phyloP scores from a whole-genome alignment of 345 rosid species.

The Geranium rotundifolium region DNA sequence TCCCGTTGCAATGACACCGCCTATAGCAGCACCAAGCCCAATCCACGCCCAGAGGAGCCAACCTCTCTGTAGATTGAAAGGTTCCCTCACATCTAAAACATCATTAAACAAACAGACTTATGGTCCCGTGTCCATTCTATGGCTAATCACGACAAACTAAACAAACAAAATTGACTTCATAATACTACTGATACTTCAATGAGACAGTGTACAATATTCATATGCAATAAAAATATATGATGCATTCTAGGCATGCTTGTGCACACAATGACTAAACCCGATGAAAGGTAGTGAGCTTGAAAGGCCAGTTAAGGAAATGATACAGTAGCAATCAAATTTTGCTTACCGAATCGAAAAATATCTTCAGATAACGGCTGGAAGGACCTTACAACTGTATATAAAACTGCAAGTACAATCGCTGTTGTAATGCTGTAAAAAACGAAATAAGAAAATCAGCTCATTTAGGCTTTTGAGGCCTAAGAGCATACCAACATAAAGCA shows the following conservation, averaged over 20 bases:
- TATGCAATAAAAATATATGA: too few species aligned
- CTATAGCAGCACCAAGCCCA: constrained; percentile 44
- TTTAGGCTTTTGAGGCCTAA: not conserved
- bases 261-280: too few species aligned
- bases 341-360: constrained; percentile 63
- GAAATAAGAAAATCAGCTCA: constrained; percentile 7
- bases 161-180: too few species aligned
- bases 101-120: not conserved
- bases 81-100: constrained; percentile 54
- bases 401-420: constrained; percentile 59
- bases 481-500: not conserved
- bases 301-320: not conserved
- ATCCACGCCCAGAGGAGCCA: constrained; percentile 63
- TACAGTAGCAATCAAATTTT: not conserved
- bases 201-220: not conserved
- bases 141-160: too few species aligned
- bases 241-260: too few species aligned
- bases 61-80: constrained; percentile 47
- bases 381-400: constrained; percentile 50
- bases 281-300: too few species aligned
- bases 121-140: too few species aligned
- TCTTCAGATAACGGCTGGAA: constrained; percentile 80
- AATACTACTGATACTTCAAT: too few species aligned
- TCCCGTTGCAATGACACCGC: constrained; percentile 34
- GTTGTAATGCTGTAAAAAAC: constrained; percentile 58